Base-by-base conservation (phyloP, 306 rosid genomes). In the Casuarina equisetifolia region DNA sequence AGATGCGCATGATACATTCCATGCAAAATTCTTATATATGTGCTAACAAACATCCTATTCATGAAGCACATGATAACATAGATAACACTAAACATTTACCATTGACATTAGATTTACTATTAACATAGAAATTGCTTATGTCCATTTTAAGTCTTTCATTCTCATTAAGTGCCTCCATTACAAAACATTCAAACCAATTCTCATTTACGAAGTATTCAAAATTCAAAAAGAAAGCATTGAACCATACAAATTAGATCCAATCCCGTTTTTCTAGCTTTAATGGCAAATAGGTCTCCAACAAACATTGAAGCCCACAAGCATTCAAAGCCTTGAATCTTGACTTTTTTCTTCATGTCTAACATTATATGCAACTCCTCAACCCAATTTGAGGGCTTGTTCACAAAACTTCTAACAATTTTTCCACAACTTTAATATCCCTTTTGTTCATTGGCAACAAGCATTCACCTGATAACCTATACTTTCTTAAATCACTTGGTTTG, bases 281-380 rank as follows among this genome's bases (percentile, higher is more conserved):
- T 3, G 97, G 97, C 85, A 94, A 84, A 76, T 92, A 94, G 44
- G 89, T 96, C 85, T 94, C 94, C 7, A 96, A 84, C 75, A 92
- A 80, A 82, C 92, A 94, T 79, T 94, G 98, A 69, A 94, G 92
- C 46, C 98, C 96, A 13, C 92, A 94, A 3, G 96, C 42, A 74
- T 97, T 92, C 86, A 94, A 77, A 44, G 98, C 98, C 84, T 25
- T 94, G 98, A 85, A 94, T 94, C 73, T 94, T 97, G 7, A 96
- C 98, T 89, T 94, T 94, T 82, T 94, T 96, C 92, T 89, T 90
- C 11, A 93, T 92, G 76, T 94, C 92, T 86, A 94, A 93, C 98
- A 94, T 94, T 82, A 94, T 87, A 2, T 87, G 74, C 69, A 94
- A 84, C 80, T 94, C 98, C 73, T 92, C 97, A 67, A 94, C 98